A percentile compares a stretch with the other conserved stretches of the same genome.
Evolutionary conservation across 768 basidiomycete species (phyloP).

Genomic region (Boletus edulis): DNA sequence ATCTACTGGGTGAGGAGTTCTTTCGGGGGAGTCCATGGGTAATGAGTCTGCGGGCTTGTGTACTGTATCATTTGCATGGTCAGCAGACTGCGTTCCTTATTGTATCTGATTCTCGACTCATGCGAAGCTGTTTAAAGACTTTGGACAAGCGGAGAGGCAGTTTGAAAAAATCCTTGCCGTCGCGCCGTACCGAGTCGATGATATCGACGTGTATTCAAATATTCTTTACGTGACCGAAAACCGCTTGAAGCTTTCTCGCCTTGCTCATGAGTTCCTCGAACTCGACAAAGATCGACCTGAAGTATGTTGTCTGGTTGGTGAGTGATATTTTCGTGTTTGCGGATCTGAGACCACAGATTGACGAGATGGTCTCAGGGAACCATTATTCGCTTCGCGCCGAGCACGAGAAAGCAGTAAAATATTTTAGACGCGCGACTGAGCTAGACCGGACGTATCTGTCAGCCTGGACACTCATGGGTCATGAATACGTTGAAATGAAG

Average conservation of each 20-base stretch:
- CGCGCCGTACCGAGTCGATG: constrained; percentile 90
- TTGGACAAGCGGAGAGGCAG: constrained; percentile 77
- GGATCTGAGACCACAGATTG: not conserved
- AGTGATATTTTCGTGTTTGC: constrained; percentile 21
- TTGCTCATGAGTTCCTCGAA: constrained; percentile 88
- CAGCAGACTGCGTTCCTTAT: constrained; percentile 23
- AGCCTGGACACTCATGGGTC: constrained; percentile 99
- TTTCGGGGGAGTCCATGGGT: constrained; percentile 86
- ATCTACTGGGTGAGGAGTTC: constrained; percentile 62
- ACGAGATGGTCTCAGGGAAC: constrained; percentile 61
- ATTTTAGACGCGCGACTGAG: constrained; percentile 93
- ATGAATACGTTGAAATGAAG: constrained; percentile 98
- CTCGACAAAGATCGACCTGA: constrained; percentile 94
- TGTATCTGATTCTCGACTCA: constrained; percentile 1
- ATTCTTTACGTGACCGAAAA: constrained; percentile 96
- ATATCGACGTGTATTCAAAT: constrained; percentile 95
- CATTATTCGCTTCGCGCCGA: constrained; percentile 92
- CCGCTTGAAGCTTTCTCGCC: constrained; percentile 79
- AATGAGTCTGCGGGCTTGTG: constrained; percentile 81
- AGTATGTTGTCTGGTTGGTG: constrained; percentile 93
- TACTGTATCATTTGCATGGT: constrained; percentile 91
- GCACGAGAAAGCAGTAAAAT: constrained; percentile 94
- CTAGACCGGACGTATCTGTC: constrained; percentile 93
- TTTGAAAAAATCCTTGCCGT: constrained; percentile 79
- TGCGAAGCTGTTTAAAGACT: constrained; percentile 53